A percentile compares a stretch with the other conserved stretches of the same genome.
phyloP scores from a whole-genome alignment of 371 early-diverging fungal genomes.

The Mortierella sp. region DNA sequence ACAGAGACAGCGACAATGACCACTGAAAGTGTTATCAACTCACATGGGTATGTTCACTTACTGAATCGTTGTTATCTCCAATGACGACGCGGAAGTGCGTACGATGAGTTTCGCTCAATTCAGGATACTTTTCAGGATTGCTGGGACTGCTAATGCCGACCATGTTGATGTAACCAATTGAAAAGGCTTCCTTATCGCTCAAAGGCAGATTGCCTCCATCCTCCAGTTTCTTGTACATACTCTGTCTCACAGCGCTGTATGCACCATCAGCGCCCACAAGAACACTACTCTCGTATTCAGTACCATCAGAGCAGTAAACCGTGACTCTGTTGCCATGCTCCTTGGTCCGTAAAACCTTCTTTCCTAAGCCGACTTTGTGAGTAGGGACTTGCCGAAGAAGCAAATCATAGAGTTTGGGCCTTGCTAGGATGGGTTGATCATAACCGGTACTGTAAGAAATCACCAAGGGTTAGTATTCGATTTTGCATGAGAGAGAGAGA shows the following conservation, averaged over 20 bases:
- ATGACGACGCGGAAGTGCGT: constrained; percentile 6
- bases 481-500: no score
- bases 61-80: neutral
- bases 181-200: constrained; percentile 7
- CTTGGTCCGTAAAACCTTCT: constrained; percentile 1
- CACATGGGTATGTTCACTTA: neutral
- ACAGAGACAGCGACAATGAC: neutral
- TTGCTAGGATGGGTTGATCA: constrained; percentile 4
- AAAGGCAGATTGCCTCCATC: constrained; percentile 1
- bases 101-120: constrained; percentile 6
- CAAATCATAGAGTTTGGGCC: constrained; percentile 14
- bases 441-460: neutral
- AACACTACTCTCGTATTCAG: constrained; percentile 13
- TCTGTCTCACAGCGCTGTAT: constrained; percentile 15
- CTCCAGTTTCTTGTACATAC: constrained; percentile 17
- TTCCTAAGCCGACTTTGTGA: constrained; percentile 3
- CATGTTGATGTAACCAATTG: constrained; percentile 11
- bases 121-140: constrained; percentile 16
- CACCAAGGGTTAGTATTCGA: no score
- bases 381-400: neutral
- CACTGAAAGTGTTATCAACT: no score
- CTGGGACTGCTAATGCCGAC: constrained; percentile 11
- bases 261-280: constrained; percentile 26
- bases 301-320: constrained; percentile 14
- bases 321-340: constrained; percentile 7